Conservation (phyloP, 2,329 filamentous ascomycete genomes). For the Emydomyces testavorans region DNA sequence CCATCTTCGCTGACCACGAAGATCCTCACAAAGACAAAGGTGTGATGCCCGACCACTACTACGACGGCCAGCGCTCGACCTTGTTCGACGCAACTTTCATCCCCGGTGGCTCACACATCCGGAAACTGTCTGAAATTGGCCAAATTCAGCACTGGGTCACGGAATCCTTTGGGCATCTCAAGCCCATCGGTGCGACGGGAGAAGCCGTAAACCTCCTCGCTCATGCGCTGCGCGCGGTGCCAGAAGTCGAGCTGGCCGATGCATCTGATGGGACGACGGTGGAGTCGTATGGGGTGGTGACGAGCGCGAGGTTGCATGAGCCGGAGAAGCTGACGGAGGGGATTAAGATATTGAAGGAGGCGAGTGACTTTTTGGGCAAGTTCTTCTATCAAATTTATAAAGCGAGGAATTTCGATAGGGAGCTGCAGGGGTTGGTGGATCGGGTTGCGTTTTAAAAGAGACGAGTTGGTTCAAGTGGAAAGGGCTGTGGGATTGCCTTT, state of each 20-base stretch:
- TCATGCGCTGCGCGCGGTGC: constrained; percentile 33
- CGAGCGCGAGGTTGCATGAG: constrained; percentile 42
- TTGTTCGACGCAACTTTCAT: constrained; percentile 72
- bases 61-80: constrained; percentile 63
- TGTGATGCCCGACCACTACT: constrained; percentile 59
- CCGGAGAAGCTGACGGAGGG: constrained; percentile 51
- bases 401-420: constrained; percentile 63
- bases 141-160: constrained; percentile 65
- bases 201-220: constrained; percentile 57
- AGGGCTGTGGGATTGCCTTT: too few species aligned
- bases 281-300: constrained; percentile 69
- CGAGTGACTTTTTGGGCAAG: constrained; percentile 56
- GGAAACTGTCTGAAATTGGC: constrained; percentile 55
- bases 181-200: constrained; percentile 64
- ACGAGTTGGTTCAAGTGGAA: too few species aligned
- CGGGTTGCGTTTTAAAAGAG: constrained; percentile 63
- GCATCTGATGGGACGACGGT: constrained; percentile 42
- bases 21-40: constrained; percentile 24
- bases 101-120: constrained; percentile 48
- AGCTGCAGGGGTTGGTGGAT: constrained; percentile 55
- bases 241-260: constrained; percentile 40
- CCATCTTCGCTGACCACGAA: constrained; percentile 52
- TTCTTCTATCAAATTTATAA: constrained; percentile 59
- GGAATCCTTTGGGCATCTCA: constrained; percentile 72
- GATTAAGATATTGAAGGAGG: constrained; percentile 53